These are phyloP conservation scores for Metschnikowia amazonensis DNA, from an alignment of 805 yeast genomes.

Conservation along the genomic window DNA sequence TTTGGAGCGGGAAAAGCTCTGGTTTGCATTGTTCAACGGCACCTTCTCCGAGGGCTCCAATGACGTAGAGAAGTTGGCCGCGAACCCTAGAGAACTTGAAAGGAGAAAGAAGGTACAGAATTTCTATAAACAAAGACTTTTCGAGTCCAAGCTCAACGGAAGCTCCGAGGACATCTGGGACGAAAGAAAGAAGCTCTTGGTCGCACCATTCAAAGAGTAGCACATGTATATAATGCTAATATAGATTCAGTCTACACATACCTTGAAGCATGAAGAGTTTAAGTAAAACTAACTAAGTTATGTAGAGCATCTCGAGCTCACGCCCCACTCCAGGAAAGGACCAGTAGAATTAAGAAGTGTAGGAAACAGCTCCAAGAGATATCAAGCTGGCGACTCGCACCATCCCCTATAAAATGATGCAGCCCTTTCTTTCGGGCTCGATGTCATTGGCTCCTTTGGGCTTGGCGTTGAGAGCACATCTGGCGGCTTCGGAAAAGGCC, in stretches of 20 bases:
- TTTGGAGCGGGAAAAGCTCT: constrained; percentile 66
- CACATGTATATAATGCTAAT: neutral
- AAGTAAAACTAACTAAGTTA: neutral
- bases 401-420: constrained; percentile 33
- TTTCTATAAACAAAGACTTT: constrained; percentile 62
- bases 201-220: constrained; percentile 36
- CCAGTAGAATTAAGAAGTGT: neutral
- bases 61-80: constrained; percentile 30
- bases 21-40: constrained; percentile 70
- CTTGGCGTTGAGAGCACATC: constrained; percentile 89
- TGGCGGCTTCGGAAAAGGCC: constrained; percentile 97
- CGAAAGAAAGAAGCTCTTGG: constrained; percentile 31
- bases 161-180: constrained; percentile 87
- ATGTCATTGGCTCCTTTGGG: constrained; percentile 67
- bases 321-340: neutral
- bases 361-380: neutral
- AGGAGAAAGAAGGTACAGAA: constrained; percentile 53
- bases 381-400: neutral
- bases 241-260: no score
- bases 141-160: constrained; percentile 61
- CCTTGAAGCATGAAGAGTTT: neutral
- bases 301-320: neutral
- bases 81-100: constrained; percentile 46
- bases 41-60: constrained; percentile 20
- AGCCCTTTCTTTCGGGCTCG: constrained; percentile 38